Percentiles rank a stretch among this genome's conserved stretches.
Conservation (phyloP, 805 yeast genomes). For the Wickerhamomyces sydowiorum region DNA sequence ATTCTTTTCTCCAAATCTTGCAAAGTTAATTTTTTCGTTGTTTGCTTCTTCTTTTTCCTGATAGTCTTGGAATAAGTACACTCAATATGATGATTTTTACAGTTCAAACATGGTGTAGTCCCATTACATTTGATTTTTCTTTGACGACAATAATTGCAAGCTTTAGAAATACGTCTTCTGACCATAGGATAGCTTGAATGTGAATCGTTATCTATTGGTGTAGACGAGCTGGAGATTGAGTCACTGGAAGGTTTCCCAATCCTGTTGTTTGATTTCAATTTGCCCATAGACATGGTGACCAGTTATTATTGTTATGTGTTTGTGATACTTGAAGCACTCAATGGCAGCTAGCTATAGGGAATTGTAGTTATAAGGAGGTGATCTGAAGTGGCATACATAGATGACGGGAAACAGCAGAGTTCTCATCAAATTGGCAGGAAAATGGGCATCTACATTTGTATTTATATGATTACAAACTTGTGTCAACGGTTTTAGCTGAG, state of each 20-base stretch:
- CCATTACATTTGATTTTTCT: slow-evolving; percentile 37
- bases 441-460: too few species aligned
- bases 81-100: slow-evolving; percentile 76
- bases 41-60: slow-evolving; percentile 15
- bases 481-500: too few species aligned
- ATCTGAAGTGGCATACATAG: too few species aligned
- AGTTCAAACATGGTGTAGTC: slow-evolving; percentile 57
- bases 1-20: slow-evolving; percentile 20
- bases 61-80: slow-evolving; percentile 53
- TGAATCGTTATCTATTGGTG: neutral
- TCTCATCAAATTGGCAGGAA: too few species aligned
- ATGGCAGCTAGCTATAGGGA: too few species aligned
- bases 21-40: slow-evolving; percentile 15
- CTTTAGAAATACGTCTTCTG: slow-evolving; percentile 30
- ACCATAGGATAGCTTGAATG: slow-evolving; percentile 1
- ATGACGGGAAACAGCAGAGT: too few species aligned
- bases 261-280: neutral
- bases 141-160: slow-evolving; percentile 37
- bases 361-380: too few species aligned
- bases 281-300: too few species aligned
- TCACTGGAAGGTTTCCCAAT: neutral
- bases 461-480: too few species aligned
- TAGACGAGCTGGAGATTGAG: neutral
- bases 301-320: neutral
- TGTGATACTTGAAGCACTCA: too few species aligned